These are phyloP conservation scores for Westerdykella aurantiaca DNA, from an alignment of 2,329 filamentous ascomycete species.

Conservation along the genomic window DNA sequence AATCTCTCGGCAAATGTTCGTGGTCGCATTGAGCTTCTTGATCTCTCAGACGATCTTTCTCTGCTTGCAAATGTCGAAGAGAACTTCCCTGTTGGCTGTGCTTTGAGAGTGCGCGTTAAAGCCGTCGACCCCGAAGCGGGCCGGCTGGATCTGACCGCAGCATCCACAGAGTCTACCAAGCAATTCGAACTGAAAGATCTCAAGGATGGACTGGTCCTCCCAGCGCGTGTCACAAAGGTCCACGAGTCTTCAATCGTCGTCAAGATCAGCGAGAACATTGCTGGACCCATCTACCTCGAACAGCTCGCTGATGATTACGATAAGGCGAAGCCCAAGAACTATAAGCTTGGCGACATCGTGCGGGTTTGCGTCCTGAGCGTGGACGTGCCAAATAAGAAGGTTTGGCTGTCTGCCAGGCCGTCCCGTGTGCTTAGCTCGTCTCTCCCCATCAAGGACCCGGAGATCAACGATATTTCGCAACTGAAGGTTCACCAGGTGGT, in stretches of 20 bases:
- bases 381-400: constrained; percentile 76
- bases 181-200: constrained; percentile 65
- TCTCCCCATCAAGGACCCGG: constrained; percentile 70
- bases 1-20: constrained; percentile 84
- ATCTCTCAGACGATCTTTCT: constrained; percentile 81
- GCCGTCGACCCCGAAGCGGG: constrained; percentile 66
- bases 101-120: constrained; percentile 72
- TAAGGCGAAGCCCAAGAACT: constrained; percentile 67
- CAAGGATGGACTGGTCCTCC: constrained; percentile 72
- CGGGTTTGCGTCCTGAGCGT: constrained; percentile 79
- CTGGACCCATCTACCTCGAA: constrained; percentile 72
- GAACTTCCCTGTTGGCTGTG: constrained; percentile 87
- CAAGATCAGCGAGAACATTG: constrained; percentile 73
- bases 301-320: constrained; percentile 85
- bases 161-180: constrained; percentile 52
- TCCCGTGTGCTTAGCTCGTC: constrained; percentile 87
- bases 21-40: constrained; percentile 74
- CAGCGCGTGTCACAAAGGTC: constrained; percentile 77
- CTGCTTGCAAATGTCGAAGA: constrained; percentile 67
- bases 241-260: constrained; percentile 79
- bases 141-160: constrained; percentile 77
- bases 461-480: constrained; percentile 66
- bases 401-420: constrained; percentile 74
- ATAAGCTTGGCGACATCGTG: constrained; percentile 78
- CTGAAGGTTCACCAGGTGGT: constrained; percentile 72